phyloP scores from a whole-genome alignment of 306 rosid genomes.

The Inga leiocalycina region DNA sequence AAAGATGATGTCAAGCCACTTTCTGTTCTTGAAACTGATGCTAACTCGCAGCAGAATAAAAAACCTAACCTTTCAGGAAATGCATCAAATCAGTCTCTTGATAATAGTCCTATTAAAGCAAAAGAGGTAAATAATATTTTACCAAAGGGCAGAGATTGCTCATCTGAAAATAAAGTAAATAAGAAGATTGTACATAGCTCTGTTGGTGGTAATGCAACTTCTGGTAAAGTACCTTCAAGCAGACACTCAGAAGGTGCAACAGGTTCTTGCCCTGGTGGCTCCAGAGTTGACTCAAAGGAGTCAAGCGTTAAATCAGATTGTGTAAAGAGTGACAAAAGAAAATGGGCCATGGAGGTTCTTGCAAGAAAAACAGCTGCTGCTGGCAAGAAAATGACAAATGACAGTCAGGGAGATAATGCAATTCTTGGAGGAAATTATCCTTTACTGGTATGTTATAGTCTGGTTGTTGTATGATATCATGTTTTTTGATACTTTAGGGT shows the following conservation, averaged over 20 bases:
- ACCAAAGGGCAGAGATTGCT: slow-evolving; percentile 44
- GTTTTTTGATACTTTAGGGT: slow-evolving; percentile 16
- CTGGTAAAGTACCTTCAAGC: slow-evolving; percentile 49
- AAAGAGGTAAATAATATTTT: slow-evolving; percentile 46
- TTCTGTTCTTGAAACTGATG: slow-evolving; percentile 54
- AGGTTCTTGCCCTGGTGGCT: slow-evolving; percentile 48
- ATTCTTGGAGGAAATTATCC: slow-evolving; percentile 81
- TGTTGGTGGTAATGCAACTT: slow-evolving; percentile 41
- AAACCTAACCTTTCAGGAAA: slow-evolving; percentile 45
- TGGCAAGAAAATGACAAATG: slow-evolving; percentile 48
- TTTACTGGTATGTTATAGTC: slow-evolving; percentile 69
- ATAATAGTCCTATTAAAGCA: slow-evolving; percentile 38
- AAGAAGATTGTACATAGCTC: slow-evolving; percentile 45
- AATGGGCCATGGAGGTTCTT: slow-evolving; percentile 96
- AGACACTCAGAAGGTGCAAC: slow-evolving; percentile 44
- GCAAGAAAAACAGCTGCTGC: slow-evolving; percentile 74
- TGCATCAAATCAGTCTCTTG: slow-evolving; percentile 41
- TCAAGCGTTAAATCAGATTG: slow-evolving; percentile 49
- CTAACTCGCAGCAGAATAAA: slow-evolving; percentile 57
- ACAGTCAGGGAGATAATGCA: slow-evolving; percentile 58
- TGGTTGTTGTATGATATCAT: slow-evolving; percentile 24
- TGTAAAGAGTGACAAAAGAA: slow-evolving; percentile 72
- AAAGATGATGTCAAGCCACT: slow-evolving; percentile 87
- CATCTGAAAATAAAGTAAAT: slow-evolving; percentile 43
- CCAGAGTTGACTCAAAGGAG: slow-evolving; percentile 53